phyloP scores from a whole-genome alignment of 2,329 filamentous ascomycete genomes.

The Neonectria punicea region DNA sequence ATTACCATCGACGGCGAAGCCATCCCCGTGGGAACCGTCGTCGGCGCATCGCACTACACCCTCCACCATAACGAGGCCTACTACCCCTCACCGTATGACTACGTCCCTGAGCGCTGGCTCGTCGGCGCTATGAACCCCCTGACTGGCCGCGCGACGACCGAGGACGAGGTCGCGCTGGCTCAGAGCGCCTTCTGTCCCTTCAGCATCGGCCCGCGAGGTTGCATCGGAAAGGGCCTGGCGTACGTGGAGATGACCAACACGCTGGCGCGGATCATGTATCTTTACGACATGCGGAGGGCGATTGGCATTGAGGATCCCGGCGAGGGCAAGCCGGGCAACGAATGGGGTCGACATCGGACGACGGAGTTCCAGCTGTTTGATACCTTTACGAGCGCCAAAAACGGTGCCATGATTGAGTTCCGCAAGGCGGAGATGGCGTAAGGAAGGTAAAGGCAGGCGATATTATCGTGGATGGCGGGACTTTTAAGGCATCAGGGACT shows the following conservation, averaged over 20 bases:
- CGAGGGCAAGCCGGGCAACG: conserved; percentile 60
- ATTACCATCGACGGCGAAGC: conserved; percentile 62
- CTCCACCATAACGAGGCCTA: conserved; percentile 74
- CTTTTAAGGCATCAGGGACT: background rate
- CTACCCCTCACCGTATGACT: conserved; percentile 68
- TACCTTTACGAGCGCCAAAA: conserved; percentile 78
- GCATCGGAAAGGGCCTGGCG: conserved; percentile 76
- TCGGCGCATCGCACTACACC: conserved; percentile 74
- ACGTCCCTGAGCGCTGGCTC: conserved; percentile 74
- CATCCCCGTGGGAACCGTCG: conserved; percentile 69
- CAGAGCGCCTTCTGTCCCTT: conserved; percentile 81
- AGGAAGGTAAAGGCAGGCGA: background rate
- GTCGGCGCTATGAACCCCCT: conserved; percentile 55
- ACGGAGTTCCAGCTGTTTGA: conserved; percentile 77
- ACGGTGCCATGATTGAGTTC: conserved; percentile 76
- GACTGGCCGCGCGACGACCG: conserved; percentile 53
- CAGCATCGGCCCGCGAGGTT: conserved; percentile 74
- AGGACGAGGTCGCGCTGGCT: conserved; percentile 64
- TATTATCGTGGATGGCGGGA: background rate
- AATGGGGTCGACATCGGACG: conserved; percentile 64
- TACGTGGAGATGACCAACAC: conserved; percentile 74
- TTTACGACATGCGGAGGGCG: conserved; percentile 69
- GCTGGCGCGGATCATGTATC: conserved; percentile 68
- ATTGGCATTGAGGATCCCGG: conserved; percentile 61
- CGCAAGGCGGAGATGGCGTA: conserved; percentile 41